Evolutionary conservation across 148 eudicot species (phyloP).

Genomic region (Dysphania ambrosioides): DNA sequence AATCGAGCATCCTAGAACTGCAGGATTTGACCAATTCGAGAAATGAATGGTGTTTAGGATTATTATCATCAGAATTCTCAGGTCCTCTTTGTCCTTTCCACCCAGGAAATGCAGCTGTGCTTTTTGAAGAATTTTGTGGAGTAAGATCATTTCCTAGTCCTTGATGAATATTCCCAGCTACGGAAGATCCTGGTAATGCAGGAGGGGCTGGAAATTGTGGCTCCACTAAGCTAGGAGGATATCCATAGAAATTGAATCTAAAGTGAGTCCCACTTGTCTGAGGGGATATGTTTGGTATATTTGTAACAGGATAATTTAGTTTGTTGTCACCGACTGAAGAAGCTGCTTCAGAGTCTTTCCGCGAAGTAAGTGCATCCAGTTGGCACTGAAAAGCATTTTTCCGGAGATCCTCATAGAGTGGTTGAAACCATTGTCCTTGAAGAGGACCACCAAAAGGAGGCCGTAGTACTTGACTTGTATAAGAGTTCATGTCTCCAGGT

Average conservation of each 20-base stretch:
- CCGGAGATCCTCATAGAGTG: slow-evolving; percentile 5
- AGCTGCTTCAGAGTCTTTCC: slow-evolving; percentile 9
- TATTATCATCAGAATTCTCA: slow-evolving; percentile 31
- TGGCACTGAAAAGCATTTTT: slow-evolving; percentile 17
- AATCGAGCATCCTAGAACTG: slow-evolving; percentile 52
- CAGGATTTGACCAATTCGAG: slow-evolving; percentile 62
- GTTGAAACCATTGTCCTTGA: slow-evolving; percentile 36
- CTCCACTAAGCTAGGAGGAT: slow-evolving; percentile 20
- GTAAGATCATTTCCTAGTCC: slow-evolving; percentile 16
- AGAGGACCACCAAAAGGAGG: slow-evolving; percentile 25
- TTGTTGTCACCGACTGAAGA: slow-evolving; percentile 7
- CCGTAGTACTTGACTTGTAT: slow-evolving; percentile 24
- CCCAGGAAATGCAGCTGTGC: slow-evolving; percentile 8
- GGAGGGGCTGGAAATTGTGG: slow-evolving; percentile 17
- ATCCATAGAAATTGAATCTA: slow-evolving; percentile 21
- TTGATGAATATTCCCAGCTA: slow-evolving; percentile 21
- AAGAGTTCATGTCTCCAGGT: slow-evolving; percentile 21
- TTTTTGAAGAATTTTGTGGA: slow-evolving; percentile 26
- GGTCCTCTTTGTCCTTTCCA: slow-evolving; percentile 29
- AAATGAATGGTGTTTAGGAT: slow-evolving; percentile 30
- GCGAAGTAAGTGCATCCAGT: slow-evolving; percentile 11
- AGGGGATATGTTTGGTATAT: background rate
- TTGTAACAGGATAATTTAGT: slow-evolving; percentile 13
- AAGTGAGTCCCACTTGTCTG: slow-evolving; percentile 8
- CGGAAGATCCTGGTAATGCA: slow-evolving; percentile 20